Evolutionary conservation across 257 asterid species (phyloP).

Genomic region (Euphrasia confusa): DNA sequence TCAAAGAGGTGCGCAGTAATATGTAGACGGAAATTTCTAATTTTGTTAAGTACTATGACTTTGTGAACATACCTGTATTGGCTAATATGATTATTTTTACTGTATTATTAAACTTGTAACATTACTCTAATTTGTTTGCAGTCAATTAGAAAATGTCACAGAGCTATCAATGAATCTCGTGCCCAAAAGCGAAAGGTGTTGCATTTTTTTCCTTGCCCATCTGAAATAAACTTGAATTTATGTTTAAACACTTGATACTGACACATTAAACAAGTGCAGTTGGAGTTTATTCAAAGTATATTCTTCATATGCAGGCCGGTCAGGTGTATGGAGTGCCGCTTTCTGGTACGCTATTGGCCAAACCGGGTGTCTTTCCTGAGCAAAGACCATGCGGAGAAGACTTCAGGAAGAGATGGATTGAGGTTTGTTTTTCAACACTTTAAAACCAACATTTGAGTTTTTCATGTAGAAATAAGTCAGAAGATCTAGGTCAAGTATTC

Average conservation of each 20-base stretch:
- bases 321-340: constrained; percentile 98
- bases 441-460: no score
- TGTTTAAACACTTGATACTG: constrained; percentile 16
- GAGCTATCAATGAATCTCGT: constrained; percentile 95
- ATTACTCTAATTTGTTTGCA: constrained; percentile 33
- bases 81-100: not conserved
- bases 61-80: not conserved
- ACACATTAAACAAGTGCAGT: no score
- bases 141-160: constrained; percentile 86
- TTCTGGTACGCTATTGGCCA: constrained; percentile 67
- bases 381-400: constrained; percentile 95
- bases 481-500: no score
- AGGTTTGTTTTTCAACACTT: constrained; percentile 41
- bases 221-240: no score
- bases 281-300: not conserved
- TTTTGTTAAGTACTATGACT: not conserved
- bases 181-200: constrained; percentile 91
- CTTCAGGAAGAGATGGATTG: constrained; percentile 93
- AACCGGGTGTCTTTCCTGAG: constrained; percentile 80
- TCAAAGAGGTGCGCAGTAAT: constrained; percentile 60
- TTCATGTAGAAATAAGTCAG: no score
- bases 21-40: constrained; percentile 4
- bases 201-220: constrained; percentile 26
- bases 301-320: constrained; percentile 66
- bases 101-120: constrained; percentile 11